These are phyloP conservation scores for Claviceps pazoutovae DNA, from an alignment of 2,329 filamentous ascomycete species.

Conservation along the genomic window DNA sequence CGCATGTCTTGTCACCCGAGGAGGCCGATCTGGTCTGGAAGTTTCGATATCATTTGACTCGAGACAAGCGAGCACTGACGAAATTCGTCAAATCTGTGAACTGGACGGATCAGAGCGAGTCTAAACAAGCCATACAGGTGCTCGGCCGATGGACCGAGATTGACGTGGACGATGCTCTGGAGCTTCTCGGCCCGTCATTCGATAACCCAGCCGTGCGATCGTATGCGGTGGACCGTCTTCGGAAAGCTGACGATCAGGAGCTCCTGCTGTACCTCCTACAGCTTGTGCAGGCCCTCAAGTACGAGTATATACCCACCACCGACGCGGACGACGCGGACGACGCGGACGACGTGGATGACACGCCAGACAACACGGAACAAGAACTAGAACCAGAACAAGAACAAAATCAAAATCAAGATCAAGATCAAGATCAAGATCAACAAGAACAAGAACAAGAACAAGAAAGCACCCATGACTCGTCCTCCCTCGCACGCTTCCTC, in stretches of 20 bases:
- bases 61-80: slow-evolving; percentile 83
- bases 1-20: slow-evolving; percentile 72
- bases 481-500: slow-evolving; percentile 66
- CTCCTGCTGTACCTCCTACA: slow-evolving; percentile 83
- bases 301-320: slow-evolving; percentile 53
- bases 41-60: slow-evolving; percentile 84
- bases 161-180: slow-evolving; percentile 89
- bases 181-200: slow-evolving; percentile 83
- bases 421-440: too few relatives aligned
- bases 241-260: slow-evolving; percentile 87
- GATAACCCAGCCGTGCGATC: slow-evolving; percentile 78
- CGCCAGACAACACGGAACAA: too few relatives aligned
- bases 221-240: slow-evolving; percentile 82
- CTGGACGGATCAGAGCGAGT: slow-evolving; percentile 76
- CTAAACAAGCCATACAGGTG: slow-evolving; percentile 78
- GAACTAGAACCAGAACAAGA: too few relatives aligned
- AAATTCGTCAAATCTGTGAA: slow-evolving; percentile 98
- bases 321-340: slow-evolving; percentile 31
- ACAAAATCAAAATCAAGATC: too few relatives aligned
- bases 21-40: slow-evolving; percentile 97
- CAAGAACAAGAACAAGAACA: slow-evolving; percentile 14
- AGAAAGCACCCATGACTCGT: slow-evolving; percentile 59
- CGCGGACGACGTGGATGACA: slow-evolving; percentile 24
- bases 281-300: slow-evolving; percentile 90
- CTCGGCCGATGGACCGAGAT: slow-evolving; percentile 92